Evolutionary conservation across 768 basidiomycete species (phyloP).

Genomic region (Pleurotus sapidus): DNA sequence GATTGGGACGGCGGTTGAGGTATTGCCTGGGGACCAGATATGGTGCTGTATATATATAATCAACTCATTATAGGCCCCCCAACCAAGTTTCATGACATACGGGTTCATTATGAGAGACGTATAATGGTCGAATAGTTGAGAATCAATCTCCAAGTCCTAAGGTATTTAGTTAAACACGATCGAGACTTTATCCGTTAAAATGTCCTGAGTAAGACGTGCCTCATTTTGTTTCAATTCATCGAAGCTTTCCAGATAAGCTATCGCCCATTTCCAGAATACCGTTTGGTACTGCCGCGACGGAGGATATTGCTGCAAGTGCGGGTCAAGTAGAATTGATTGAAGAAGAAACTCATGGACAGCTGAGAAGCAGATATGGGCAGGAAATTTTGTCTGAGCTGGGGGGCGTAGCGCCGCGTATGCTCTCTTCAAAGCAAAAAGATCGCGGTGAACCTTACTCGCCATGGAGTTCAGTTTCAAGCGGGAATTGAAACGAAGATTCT

Average conservation of each 20-base stretch:
- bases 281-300: constrained; percentile 63
- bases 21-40: neutral
- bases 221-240: constrained; percentile 32
- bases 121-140: constrained; percentile 62
- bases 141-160: constrained; percentile 62
- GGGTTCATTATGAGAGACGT: constrained; percentile 42
- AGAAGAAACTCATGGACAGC: constrained; percentile 57
- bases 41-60: constrained; percentile 1
- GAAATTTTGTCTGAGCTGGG: constrained; percentile 38
- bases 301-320: constrained; percentile 55
- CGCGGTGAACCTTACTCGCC: constrained; percentile 20
- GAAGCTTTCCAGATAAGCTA: constrained; percentile 46
- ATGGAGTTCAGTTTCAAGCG: neutral
- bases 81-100: constrained; percentile 16
- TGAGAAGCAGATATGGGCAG: constrained; percentile 30
- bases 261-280: constrained; percentile 73
- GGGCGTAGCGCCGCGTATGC: constrained; percentile 52
- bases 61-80: neutral
- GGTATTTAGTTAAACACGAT: neutral
- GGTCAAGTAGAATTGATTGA: constrained; percentile 43
- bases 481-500: neutral
- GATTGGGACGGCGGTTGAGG: constrained; percentile 44
- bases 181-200: no score
- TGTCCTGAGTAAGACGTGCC: constrained; percentile 30
- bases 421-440: constrained; percentile 43